Base-by-base conservation (phyloP, 2,329 filamentous ascomycete species). In the Colletotrichum lini region DNA sequence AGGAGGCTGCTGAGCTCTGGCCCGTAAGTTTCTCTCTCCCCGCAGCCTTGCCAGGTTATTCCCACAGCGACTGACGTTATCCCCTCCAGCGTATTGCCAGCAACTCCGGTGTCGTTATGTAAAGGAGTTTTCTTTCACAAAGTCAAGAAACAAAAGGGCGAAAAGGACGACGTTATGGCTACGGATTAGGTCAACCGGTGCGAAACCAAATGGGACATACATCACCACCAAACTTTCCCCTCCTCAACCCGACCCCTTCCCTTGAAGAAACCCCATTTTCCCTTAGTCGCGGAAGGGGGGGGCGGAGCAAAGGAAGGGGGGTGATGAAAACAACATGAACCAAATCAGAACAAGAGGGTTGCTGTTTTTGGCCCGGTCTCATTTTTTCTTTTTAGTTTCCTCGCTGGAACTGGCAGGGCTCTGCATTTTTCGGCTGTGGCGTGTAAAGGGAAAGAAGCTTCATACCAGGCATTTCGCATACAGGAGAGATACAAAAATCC, bases 91-190 rank as follows among this genome's bases (percentile, higher is more conserved):
- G 96, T 98, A 98, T 98, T 88, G 96, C 96, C 86, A 95, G 92
- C 91, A 99, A 99, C 94, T 98, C 96, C 75, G 96, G 96, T 92
- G 96, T 99, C 83, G 96, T 99, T 85, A 99, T 99, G 96, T 99
- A 94, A 97, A 89, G 79, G 65, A 64, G 57, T 61, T 72, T 71
- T 71, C 59, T 70, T 72, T 65, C 72, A 74, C 47, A 57, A 65
- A 65, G 66, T 65, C 60, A 72, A 67, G 65, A 50, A 72, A 57
- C 61, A 72, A 72, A 72, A 67, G 68, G 66, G 72, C 69, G 72
- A 68, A 70, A 66, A 66, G 67, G 70, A 66, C 67, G 72, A 72
- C 70, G 69, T 69, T 72, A 72, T 70, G 72, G 70, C 70, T 72
- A 72, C 69, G 69, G 69, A 72, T 72, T 72, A 72, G 69, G 69